Base-by-base conservation (phyloP, 1,284 basidiomycete species). In the Apiotrichum porosum region DNA sequence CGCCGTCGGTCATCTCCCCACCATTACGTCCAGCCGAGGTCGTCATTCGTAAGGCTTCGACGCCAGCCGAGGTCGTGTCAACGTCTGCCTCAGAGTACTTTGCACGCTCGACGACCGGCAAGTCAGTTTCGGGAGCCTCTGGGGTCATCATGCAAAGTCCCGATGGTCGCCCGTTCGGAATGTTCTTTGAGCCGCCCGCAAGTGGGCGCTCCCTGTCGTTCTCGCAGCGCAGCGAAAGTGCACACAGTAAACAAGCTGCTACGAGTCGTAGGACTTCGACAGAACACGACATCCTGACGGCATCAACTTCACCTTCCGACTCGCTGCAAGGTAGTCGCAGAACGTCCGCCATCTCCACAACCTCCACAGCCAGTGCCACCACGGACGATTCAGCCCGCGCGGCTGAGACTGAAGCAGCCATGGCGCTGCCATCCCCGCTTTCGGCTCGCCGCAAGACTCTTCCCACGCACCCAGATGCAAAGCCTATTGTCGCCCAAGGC, bases 131-230 rank as follows among this genome's bases (percentile, higher is more conserved):
- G 0, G 85, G 87, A 0, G 86, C 86, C 2, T 85, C 87, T 3
- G 94, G 94, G 0, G 80, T 97, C 18, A 80, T 97, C 36, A 85
- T 98, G 42, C 89, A 93, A 57, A 88, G 84, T 63, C 88, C 89
- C 0, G 90, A 95, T 65, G 94, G 94, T 0, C 83, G 91, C 54
- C 88, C 91, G 0, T 83, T 89, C 18, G 93, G 91, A 6, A 93
- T 98, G 56, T 90, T 92, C 74, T 98, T 98, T 73, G 86, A 93
- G 59, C 94, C 94, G 0, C 74, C 68, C 3, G 56, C 57, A 12
- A 63, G 61, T 43, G 48, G 51, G 8, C 62, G 34, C 9, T 42
- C 41, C 1, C 10, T 18, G 1, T 34, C 34, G 2, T 26, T 44
- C 21, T n/a, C 32, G 9, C 42, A 43, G 9, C 44, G 41, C 1